Percentiles rank a stretch among this genome's conserved stretches.
Conservation (phyloP, 2,329 filamentous ascomycete genomes). For the Fusarium sp. region DNA sequence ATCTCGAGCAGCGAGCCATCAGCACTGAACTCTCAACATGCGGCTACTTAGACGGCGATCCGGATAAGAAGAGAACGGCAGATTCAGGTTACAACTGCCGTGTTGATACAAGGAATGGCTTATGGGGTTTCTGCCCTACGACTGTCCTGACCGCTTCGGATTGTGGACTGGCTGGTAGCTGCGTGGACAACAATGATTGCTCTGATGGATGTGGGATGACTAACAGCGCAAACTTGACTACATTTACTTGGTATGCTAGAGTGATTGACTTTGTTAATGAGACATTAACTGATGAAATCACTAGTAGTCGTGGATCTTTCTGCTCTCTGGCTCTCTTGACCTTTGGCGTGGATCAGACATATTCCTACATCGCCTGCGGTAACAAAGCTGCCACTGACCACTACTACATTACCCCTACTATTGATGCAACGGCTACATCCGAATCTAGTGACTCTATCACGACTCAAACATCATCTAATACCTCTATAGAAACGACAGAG, state of each 20-base stretch:
- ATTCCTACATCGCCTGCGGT: constrained; percentile 54
- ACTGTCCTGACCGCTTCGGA: constrained; percentile 51
- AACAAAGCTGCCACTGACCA: constrained; percentile 43
- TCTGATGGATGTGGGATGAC: constrained; percentile 49
- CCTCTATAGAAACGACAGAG: not conserved
- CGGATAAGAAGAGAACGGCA: constrained; percentile 46
- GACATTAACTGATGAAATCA: not conserved
- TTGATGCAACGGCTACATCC: not conserved
- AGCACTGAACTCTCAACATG: constrained; percentile 46
- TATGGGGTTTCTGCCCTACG: constrained; percentile 56
- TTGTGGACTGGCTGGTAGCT: constrained; percentile 53
- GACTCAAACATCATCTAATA: not conserved
- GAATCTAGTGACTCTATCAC: constrained; percentile 9
- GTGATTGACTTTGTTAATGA: not conserved
- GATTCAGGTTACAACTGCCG: constrained; percentile 51
- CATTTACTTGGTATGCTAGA: constrained; percentile 51
- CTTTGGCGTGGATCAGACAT: constrained; percentile 49
- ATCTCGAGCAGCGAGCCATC: constrained; percentile 14
- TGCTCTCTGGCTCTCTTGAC: constrained; percentile 53
- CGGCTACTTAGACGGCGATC: constrained; percentile 49
- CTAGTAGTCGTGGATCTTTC: constrained; percentile 12
- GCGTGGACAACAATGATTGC: constrained; percentile 50
- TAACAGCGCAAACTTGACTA: constrained; percentile 41
- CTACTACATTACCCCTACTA: constrained; percentile 39
- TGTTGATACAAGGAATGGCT: constrained; percentile 48